Evolutionary conservation across 2,329 filamentous ascomycete genomes (phyloP).

Genomic region (Alternaria sp.): DNA sequence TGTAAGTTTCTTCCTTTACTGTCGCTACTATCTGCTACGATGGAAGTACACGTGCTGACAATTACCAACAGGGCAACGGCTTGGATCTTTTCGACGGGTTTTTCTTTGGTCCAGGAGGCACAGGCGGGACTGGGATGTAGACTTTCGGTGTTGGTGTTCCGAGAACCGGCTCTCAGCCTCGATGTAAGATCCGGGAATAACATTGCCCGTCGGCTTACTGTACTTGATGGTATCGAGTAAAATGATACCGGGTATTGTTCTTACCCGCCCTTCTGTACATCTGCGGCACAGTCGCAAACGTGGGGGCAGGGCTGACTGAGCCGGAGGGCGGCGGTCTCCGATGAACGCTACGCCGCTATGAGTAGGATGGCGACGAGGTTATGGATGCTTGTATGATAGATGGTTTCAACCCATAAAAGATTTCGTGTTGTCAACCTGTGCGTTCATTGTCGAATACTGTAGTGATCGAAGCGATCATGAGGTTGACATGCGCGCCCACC

Average conservation of each 20-base stretch:
- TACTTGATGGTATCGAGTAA: background rate
- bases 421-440: background rate
- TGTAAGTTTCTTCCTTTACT: conserved; percentile 7
- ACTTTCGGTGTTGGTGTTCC: background rate
- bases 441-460: background rate
- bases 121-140: conserved; percentile 6
- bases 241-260: background rate
- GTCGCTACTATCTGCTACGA: background rate
- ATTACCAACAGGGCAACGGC: conserved; percentile 30
- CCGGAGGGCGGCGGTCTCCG: background rate
- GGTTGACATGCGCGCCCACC: background rate
- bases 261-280: background rate
- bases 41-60: background rate
- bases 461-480: too few relatives aligned
- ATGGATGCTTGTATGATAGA: background rate
- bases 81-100: conserved; percentile 70
- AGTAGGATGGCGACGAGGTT: background rate
- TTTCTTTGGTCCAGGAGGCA: conserved; percentile 31
- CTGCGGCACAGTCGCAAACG: background rate
- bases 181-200: background rate
- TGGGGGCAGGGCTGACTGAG: background rate
- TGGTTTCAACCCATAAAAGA: background rate
- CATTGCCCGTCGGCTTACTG: background rate
- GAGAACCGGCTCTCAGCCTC: background rate
- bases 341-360: background rate